These are phyloP conservation scores for Phytophthora lateralis DNA, from an alignment of 352 stramenopile species.

Conservation along the genomic window DNA sequence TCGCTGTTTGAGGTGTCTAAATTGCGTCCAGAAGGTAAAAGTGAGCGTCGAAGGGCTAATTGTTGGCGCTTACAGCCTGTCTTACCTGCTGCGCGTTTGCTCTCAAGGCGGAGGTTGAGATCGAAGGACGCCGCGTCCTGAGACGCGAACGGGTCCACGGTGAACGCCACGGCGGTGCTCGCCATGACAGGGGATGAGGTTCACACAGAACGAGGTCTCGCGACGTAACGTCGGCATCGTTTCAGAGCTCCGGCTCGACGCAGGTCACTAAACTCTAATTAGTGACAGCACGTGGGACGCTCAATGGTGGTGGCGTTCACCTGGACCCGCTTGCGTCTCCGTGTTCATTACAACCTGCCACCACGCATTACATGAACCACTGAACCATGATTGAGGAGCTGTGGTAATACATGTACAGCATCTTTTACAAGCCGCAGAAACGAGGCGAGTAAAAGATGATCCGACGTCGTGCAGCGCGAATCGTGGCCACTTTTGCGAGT, in stretches of 20 bases:
- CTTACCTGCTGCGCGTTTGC: slow-evolving; percentile 16
- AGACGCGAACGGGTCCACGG: slow-evolving; percentile 18
- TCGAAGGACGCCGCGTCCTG: slow-evolving; percentile 4
- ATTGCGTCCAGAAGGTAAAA: neutral
- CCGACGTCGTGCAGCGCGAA: slow-evolving; percentile 13
- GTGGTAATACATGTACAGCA: no score
- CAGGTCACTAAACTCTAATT: slow-evolving; percentile 3
- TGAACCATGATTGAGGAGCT: no score
- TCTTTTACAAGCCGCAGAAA: neutral
- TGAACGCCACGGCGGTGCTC: slow-evolving; percentile 28
- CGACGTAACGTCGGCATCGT: slow-evolving; percentile 18
- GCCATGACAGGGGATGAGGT: slow-evolving; percentile 24
- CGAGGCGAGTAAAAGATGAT: no score
- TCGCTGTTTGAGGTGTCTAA: slow-evolving; percentile 10
- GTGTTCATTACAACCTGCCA: no score
- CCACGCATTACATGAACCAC: no score
- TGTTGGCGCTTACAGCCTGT: neutral
- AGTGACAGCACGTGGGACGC: neutral
- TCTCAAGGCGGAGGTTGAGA: slow-evolving; percentile 23
- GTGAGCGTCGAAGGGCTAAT: neutral
- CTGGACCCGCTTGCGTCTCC: no score
- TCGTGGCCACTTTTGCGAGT: slow-evolving; percentile 20
- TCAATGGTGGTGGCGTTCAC: no score
- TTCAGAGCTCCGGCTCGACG: slow-evolving; percentile 15
- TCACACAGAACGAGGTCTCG: slow-evolving; percentile 11